Evolutionary conservation across 179 eudicot species (phyloP), one percentile per base, ranked within the genome.

Genomic region (Silene vulgaris): DNA sequence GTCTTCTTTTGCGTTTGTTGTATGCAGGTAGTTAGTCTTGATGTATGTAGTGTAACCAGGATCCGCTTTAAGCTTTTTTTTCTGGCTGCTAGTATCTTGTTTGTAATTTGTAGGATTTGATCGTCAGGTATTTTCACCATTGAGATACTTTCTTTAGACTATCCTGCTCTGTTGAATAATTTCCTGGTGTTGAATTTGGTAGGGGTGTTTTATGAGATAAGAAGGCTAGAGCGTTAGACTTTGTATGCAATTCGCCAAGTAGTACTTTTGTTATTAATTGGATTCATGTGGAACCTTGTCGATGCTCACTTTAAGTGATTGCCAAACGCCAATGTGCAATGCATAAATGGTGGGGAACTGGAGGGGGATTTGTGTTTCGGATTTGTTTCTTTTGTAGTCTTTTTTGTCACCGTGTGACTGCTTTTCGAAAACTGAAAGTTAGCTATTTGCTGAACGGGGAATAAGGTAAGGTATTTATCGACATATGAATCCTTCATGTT

Each of bases 81-180:
- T 32, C 40, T 61, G 77, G 45, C 66, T 57, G 83, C 74, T 21
- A 60, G 75, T 74, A 77, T 73, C 54, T 77, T 69, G 74, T 74
- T 61, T 79, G 77, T 81, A 68, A 63, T 74, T 52, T 81, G 78
- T 76, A 80, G 83, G 54, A 73, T 74, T 69, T 69, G 80, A 73
- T 68, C 66, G 9, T 73, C 63, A 13, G 78, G 71, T 52, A 50
- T 80, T 66, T 40, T 28, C 32, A 43, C 6, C 26, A 2, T 32
- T 66, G 13, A 66, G 17, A 66, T 35, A 17, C 37, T 17, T 4
- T 35, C 71, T 66, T 19, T 35, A 17, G 48, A 66, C 35, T 35
- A 66, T n/a, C 71, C 50, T 32, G 29, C 26, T 66, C 14, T 35
- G 23, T 35, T 29, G 69, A 29, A 2, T 65, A 65, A 30, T 29